Conservation (phyloP, 2,329 filamentous ascomycete genomes). For the Fusarium papillatum region DNA sequence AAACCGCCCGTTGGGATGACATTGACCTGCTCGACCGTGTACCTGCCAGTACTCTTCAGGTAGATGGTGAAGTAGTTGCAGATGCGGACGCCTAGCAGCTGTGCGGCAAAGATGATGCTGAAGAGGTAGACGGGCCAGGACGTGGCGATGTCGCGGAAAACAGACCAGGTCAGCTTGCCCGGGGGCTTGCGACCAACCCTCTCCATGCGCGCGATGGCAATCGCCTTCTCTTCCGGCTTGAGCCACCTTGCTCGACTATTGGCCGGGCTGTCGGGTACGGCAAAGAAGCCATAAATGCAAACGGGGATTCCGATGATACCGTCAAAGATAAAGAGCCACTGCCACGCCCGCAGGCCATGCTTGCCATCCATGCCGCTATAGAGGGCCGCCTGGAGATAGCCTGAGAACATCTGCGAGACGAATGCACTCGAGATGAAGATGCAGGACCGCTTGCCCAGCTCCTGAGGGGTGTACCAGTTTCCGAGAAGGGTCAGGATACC, state of each 20-base stretch:
- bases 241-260: neutral
- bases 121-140: too few species aligned
- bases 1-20: neutral
- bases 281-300: too few species aligned
- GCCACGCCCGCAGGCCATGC: neutral
- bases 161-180: too few species aligned
- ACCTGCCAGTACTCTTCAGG: too few species aligned
- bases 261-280: neutral
- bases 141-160: too few species aligned
- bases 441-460: constrained; percentile 12
- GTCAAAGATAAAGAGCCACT: neutral
- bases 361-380: neutral
- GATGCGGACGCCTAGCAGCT: neutral
- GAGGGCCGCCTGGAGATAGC: neutral
- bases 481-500: constrained; percentile 17
- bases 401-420: neutral
- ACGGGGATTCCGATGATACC: too few species aligned
- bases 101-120: neutral
- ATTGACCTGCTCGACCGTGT: too few species aligned
- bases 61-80: neutral
- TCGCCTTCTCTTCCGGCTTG: neutral
- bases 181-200: too few species aligned
- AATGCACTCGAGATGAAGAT: constrained; percentile 45
- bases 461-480: constrained; percentile 13
- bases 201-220: neutral